Conservation (phyloP, 1,139 yeast species). For the Arxiozyma heterogenica region DNA sequence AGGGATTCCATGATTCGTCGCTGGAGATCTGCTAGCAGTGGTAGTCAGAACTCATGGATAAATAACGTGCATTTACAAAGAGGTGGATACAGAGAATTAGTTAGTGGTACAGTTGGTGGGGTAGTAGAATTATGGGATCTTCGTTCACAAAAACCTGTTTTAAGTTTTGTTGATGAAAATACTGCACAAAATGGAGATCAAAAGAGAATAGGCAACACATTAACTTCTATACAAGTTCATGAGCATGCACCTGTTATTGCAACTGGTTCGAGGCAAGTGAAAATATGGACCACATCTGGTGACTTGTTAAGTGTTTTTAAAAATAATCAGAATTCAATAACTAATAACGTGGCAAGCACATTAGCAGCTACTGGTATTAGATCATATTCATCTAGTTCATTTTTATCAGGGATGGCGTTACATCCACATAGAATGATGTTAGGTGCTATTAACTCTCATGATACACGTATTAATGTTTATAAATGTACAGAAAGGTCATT, state of each 20-base stretch:
- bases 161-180: conserved; percentile 52
- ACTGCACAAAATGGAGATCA: conserved; percentile 12
- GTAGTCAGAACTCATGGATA: conserved; percentile 45
- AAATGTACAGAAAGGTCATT: conserved; percentile 32
- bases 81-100: conserved; percentile 88
- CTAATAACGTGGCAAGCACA: conserved; percentile 25
- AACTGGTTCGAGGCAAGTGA: conserved; percentile 75
- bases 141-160: conserved; percentile 61
- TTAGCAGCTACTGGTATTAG: conserved; percentile 27
- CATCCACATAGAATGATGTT: conserved; percentile 95
- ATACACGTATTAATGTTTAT: conserved; percentile 62
- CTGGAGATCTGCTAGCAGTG: conserved; percentile 45
- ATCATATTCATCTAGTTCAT: conserved; percentile 27
- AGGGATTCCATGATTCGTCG: conserved; percentile 78
- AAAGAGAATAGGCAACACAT: conserved; percentile 26
- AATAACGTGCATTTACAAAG: conserved; percentile 89
- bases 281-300: conserved; percentile 83
- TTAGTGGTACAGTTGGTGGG: conserved; percentile 79
- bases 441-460: conserved; percentile 80
- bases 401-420: conserved; percentile 58
- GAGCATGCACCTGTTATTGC: conserved; percentile 94
- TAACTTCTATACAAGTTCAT: conserved; percentile 74
- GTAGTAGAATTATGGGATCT: conserved; percentile 86
- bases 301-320: conserved; percentile 55
- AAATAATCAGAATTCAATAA: conserved; percentile 38